A percentile compares a stretch with the other conserved stretches of the same genome.
phyloP scores from a whole-genome alignment of 202 grass and related monocot species.

The Zizania palustris region DNA sequence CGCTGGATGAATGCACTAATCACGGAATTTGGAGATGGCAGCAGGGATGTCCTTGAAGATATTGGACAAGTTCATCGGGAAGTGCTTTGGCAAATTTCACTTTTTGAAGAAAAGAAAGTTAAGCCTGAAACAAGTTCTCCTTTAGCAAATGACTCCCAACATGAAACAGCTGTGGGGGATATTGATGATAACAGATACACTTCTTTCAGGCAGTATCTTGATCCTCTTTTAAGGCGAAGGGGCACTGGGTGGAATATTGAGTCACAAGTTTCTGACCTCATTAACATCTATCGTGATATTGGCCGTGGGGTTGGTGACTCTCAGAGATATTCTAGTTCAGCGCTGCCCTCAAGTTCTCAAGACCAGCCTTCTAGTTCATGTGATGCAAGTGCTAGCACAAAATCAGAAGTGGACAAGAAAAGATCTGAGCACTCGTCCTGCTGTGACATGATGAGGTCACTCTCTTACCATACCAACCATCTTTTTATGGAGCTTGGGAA shows the following conservation, averaged over 20 bases:
- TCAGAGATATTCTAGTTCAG: slow-evolving; percentile 57
- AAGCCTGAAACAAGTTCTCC: slow-evolving; percentile 53
- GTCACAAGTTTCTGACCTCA: slow-evolving; percentile 90
- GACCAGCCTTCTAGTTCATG: slow-evolving; percentile 62
- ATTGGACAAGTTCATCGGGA: slow-evolving; percentile 84
- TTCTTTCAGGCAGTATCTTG: slow-evolving; percentile 95
- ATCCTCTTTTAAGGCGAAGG: slow-evolving; percentile 89
- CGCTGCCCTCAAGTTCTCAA: slow-evolving; percentile 49
- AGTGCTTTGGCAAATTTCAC: slow-evolving; percentile 79
- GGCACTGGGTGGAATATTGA: slow-evolving; percentile 83
- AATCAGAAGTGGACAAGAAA: slow-evolving; percentile 68
- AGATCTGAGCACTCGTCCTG: slow-evolving; percentile 71
- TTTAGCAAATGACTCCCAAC: slow-evolving; percentile 52
- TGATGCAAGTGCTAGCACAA: slow-evolving; percentile 50
- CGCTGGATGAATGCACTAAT: slow-evolving; percentile 96
- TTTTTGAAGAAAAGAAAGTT: slow-evolving; percentile 81
- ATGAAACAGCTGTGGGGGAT: slow-evolving; percentile 52
- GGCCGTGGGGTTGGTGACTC: slow-evolving; percentile 65
- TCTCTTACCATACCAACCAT: slow-evolving; percentile 95
- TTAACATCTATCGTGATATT: slow-evolving; percentile 93
- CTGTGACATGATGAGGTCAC: slow-evolving; percentile 86
- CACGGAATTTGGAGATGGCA: slow-evolving; percentile 84
- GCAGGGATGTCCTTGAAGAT: slow-evolving; percentile 86
- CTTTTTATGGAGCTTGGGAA: slow-evolving; percentile 95
- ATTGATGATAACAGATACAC: slow-evolving; percentile 77